Base-by-base conservation (phyloP, 1,284 basidiomycete genomes). In the Calocybe gambosa region DNA sequence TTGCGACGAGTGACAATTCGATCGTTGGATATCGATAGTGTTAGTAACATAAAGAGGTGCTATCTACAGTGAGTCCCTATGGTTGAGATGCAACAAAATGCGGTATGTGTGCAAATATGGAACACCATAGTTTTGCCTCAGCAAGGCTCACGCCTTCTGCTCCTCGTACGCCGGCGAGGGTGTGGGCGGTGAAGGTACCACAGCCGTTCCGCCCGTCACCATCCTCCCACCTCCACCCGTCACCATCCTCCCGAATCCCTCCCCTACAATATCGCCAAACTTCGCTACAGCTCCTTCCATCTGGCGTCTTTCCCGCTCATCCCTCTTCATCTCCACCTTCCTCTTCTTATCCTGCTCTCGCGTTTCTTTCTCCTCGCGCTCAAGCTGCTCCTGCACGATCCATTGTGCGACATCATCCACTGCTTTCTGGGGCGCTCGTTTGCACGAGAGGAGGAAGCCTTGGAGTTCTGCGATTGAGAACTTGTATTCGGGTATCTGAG, bases 391-490 rank as follows among this genome's bases (percentile, higher is more conserved):
- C 5, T 58, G 38, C 28, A 58, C 59, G 0, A 77, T 62, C 75
- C 77, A 80, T 2, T 41, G 63, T 0, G 46, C 47, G 5, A 70
- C 59, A 3, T 55, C 61, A 1, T 59, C 52, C 1, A 70, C 67
- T 0, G 78, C 78, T 8, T 57, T 54, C 41, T 59, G 58, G 0
- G 80, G 76, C 23, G 69, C 56, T 29, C 63, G 68, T 58, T 79
- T 80, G 55, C 68, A 71, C 3, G 60, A 57, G 43, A 82, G 66
- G 34, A 82, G 62, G 54, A 73, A 78, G 0, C 78, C 79, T 53
- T 82, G 80, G 3, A 84, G 65, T 40, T 77, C 75, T 0, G 80
- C 77, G 8, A 75, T 75, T 12, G 76, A 75, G 52, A 80, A 77
- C 43, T 69, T 68, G 31, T 71, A 56, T 13, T 70, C 64, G 0